phyloP scores from a whole-genome alignment of 257 asterid genomes.

The Jacaranda copaia region DNA sequence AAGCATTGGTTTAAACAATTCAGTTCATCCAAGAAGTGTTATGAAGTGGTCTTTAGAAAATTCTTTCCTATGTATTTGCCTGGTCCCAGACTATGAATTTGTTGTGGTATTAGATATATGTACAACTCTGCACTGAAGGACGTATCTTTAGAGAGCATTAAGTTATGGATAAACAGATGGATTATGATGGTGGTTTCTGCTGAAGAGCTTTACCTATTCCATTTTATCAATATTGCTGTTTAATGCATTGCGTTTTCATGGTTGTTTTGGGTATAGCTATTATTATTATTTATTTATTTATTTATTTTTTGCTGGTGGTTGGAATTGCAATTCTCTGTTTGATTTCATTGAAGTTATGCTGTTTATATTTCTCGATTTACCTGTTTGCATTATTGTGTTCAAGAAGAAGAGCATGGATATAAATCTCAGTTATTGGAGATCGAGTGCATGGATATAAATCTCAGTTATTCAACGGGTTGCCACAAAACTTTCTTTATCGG shows the following conservation, averaged over 20 bases:
- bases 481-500: not conserved
- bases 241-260: conserved; percentile 1
- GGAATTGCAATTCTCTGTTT: not conserved
- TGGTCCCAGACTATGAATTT: conserved; percentile 7
- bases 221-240: conserved; percentile 16
- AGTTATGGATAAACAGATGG: too few relatives aligned
- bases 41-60: conserved; percentile 25
- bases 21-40: conserved; percentile 2
- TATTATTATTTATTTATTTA: too few relatives aligned
- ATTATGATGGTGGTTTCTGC: conserved; percentile 9
- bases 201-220: conserved; percentile 11
- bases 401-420: not conserved
- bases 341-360: not conserved
- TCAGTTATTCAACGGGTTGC: conserved; percentile 1
- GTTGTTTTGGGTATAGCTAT: not conserved
- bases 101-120: conserved; percentile 25
- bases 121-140: not conserved
- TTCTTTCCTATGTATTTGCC: not conserved
- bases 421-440: not conserved
- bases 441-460: not conserved
- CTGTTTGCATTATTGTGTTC: not conserved
- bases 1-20: conserved; percentile 3
- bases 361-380: not conserved
- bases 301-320: not conserved
- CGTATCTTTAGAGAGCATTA: conserved; percentile 13